These are phyloP conservation scores for Gynochthodes officinalis DNA, from an alignment of 257 asterid species.

Conservation along the genomic window DNA sequence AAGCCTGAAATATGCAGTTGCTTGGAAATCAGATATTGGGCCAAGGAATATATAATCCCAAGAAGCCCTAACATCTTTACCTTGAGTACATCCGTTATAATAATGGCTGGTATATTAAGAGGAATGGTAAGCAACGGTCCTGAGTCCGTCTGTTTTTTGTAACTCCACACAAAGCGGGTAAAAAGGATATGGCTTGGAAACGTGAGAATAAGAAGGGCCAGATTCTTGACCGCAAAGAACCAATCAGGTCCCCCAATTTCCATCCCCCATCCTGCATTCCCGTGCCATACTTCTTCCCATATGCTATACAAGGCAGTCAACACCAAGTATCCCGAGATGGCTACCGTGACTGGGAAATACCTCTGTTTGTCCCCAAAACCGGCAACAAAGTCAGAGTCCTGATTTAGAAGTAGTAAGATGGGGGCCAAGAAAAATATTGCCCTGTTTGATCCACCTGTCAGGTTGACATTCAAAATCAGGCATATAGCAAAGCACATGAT, in stretches of 20 bases:
- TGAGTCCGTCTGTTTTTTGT: slow-evolving; percentile 59
- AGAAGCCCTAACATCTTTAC: slow-evolving; percentile 87
- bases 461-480: slow-evolving; percentile 75
- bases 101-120: slow-evolving; percentile 72
- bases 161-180: slow-evolving; percentile 92
- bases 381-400: slow-evolving; percentile 90
- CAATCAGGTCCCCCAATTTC: slow-evolving; percentile 90
- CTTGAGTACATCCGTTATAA: slow-evolving; percentile 76
- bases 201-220: slow-evolving; percentile 78
- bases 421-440: slow-evolving; percentile 98
- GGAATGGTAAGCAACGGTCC: slow-evolving; percentile 69
- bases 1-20: slow-evolving; percentile 85
- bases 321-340: slow-evolving; percentile 65
- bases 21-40: slow-evolving; percentile 81
- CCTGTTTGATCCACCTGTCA: slow-evolving; percentile 89
- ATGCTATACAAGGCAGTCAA: slow-evolving; percentile 64
- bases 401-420: slow-evolving; percentile 77
- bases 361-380: slow-evolving; percentile 97
- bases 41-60: slow-evolving; percentile 80
- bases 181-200: slow-evolving; percentile 92
- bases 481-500: slow-evolving; percentile 87
- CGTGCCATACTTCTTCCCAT: slow-evolving; percentile 93
- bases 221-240: slow-evolving; percentile 84
- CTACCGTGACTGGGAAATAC: slow-evolving; percentile 85
- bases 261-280: slow-evolving; percentile 76